Evolutionary conservation across 805 yeast genomes (phyloP).

Genomic region (Saccharomycopsis guyanensis): DNA sequence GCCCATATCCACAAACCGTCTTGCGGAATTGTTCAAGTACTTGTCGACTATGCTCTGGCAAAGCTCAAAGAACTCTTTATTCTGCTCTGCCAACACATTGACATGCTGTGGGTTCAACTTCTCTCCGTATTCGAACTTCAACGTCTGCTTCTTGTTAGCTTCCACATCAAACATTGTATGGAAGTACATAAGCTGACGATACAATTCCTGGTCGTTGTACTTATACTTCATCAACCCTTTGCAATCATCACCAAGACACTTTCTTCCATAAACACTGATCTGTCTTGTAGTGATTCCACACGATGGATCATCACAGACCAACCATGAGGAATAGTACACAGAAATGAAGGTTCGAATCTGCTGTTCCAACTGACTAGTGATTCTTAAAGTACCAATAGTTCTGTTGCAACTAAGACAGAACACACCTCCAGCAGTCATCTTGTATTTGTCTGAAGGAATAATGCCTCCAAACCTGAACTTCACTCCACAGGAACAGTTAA

Average conservation of each 20-base stretch:
- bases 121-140: constrained; percentile 36
- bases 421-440: constrained; percentile 61
- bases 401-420: constrained; percentile 56
- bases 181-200: constrained; percentile 78
- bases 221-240: constrained; percentile 76
- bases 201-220: constrained; percentile 72
- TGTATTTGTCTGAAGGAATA: constrained; percentile 51
- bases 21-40: constrained; percentile 75
- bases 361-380: constrained; percentile 71
- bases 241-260: constrained; percentile 63
- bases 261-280: constrained; percentile 79
- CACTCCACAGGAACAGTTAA: constrained; percentile 59
- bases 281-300: constrained; percentile 80
- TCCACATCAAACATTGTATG: constrained; percentile 75
- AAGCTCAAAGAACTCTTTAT: constrained; percentile 49
- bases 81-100: constrained; percentile 53
- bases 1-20: constrained; percentile 83
- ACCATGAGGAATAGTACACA: constrained; percentile 78
- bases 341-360: constrained; percentile 63
- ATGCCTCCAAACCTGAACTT: constrained; percentile 70
- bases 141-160: constrained; percentile 50
- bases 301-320: constrained; percentile 75
- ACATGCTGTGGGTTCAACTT: constrained; percentile 20
- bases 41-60: constrained; percentile 56
- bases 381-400: constrained; percentile 41